A percentile compares a stretch with the other conserved stretches of the same genome.
These are phyloP conservation scores for Penicillium sp. DNA, from an alignment of 2,329 filamentous ascomycete genomes.

Conservation along the genomic window DNA sequence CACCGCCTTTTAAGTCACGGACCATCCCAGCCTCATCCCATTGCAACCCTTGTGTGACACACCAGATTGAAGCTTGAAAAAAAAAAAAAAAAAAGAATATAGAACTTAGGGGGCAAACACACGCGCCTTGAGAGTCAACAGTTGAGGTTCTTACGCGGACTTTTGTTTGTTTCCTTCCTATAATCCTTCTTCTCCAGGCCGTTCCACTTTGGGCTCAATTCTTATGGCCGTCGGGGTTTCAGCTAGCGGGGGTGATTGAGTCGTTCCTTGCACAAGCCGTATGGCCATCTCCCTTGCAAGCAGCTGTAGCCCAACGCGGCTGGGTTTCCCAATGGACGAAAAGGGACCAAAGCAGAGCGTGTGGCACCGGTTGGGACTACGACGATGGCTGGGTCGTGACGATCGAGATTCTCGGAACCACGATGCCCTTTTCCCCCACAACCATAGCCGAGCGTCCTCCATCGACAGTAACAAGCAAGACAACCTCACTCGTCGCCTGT, in stretches of 20 bases:
- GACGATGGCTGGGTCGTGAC: conserved; percentile 45
- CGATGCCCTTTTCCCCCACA: conserved; percentile 11
- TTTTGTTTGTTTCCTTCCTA: neutral
- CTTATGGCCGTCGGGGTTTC: conserved; percentile 40
- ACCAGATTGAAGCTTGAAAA: conserved; percentile 1
- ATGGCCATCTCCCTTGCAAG: conserved; percentile 46
- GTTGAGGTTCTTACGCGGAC: neutral
- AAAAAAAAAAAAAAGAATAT: neutral
- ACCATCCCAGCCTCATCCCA: conserved; percentile 23
- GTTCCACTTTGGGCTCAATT: conserved; percentile 22
- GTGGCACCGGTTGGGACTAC: conserved; percentile 47
- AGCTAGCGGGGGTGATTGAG: conserved; percentile 36
- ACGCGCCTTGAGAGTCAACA: neutral
- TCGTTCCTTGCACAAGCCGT: conserved; percentile 36
- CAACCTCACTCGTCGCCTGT: conserved; percentile 37
- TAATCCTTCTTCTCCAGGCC: neutral
- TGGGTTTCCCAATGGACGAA: conserved; percentile 38
- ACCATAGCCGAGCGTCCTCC: conserved; percentile 17
- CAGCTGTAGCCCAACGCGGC: conserved; percentile 38
- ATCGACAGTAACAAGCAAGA: conserved; percentile 27
- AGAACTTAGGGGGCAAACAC: neutral
- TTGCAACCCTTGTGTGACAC: conserved; percentile 21
- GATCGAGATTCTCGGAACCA: conserved; percentile 32
- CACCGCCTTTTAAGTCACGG: conserved; percentile 14
- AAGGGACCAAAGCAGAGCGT: conserved; percentile 44